phyloP scores from a whole-genome alignment of 106 monocot genomes.

The Dendrobium chrysotoxum region DNA sequence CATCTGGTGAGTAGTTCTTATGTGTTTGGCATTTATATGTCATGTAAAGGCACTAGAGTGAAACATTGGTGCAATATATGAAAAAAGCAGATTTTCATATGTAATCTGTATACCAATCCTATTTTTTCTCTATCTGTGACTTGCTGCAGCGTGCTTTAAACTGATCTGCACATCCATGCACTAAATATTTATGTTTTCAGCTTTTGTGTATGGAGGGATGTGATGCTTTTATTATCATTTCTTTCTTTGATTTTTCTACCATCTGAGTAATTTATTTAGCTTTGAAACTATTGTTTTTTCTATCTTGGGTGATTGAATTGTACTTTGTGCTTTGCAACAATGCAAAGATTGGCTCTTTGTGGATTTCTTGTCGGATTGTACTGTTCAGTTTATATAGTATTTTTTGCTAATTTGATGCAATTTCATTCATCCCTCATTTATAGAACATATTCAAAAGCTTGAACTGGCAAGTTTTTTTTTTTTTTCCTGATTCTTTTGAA shows the following conservation, averaged over 20 bases:
- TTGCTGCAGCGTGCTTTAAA: not conserved
- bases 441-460: not conserved
- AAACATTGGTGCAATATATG: not conserved
- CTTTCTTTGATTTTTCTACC: not conserved
- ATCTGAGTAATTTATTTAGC: not conserved
- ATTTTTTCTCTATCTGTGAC: not conserved
- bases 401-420: not conserved
- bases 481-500: not conserved
- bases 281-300: not conserved
- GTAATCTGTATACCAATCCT: not conserved
- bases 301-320: not conserved
- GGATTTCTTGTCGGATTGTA: not conserved
- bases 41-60: not conserved
- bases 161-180: not conserved
- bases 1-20: constrained; percentile 37
- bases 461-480: not conserved
- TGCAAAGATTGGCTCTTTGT: not conserved
- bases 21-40: not conserved
- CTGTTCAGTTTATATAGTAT: not conserved
- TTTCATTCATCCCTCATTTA: not conserved
- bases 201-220: not conserved
- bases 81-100: not conserved
- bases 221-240: not conserved
- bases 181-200: not conserved
- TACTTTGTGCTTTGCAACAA: not conserved